These are phyloP conservation scores for Clonostachys chloroleuca DNA, from an alignment of 2,329 filamentous ascomycete genomes.

Conservation along the genomic window DNA sequence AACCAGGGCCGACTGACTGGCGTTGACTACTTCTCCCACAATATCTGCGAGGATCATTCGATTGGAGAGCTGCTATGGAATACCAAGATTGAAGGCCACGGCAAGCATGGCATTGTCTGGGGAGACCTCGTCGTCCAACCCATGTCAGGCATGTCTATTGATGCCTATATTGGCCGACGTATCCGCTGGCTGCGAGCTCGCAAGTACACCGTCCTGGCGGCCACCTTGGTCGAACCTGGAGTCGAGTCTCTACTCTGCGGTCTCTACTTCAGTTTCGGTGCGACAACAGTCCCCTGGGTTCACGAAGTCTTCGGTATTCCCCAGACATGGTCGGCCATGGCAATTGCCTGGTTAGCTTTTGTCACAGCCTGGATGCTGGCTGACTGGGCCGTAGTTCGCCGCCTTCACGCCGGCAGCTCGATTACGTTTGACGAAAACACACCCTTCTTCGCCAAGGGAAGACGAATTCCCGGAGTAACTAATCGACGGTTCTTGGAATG, in stretches of 20 bases:
- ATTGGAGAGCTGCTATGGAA: slow-evolving; percentile 92
- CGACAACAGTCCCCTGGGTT: slow-evolving; percentile 69
- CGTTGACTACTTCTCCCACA: slow-evolving; percentile 89
- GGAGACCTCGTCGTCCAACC: slow-evolving; percentile 90
- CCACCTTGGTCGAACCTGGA: slow-evolving; percentile 88
- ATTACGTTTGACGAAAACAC: slow-evolving; percentile 55
- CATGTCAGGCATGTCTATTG: slow-evolving; percentile 73
- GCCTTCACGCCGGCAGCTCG: slow-evolving; percentile 68
- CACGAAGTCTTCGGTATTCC: slow-evolving; percentile 45
- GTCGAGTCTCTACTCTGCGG: slow-evolving; percentile 87
- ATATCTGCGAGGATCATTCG: slow-evolving; percentile 96
- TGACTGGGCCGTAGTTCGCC: slow-evolving; percentile 70
- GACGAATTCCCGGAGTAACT: slow-evolving; percentile 5
- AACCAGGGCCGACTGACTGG: slow-evolving; percentile 50
- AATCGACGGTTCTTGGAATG: slow-evolving; percentile 63
- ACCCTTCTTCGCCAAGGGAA: slow-evolving; percentile 64
- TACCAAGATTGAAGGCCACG: slow-evolving; percentile 55
- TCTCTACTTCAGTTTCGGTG: slow-evolving; percentile 71
- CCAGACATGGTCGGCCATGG: slow-evolving; percentile 65
- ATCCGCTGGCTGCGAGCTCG: slow-evolving; percentile 88
- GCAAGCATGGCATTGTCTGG: slow-evolving; percentile 78
- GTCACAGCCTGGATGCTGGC: slow-evolving; percentile 67
- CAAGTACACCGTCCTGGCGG: slow-evolving; percentile 87
- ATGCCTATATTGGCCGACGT: slow-evolving; percentile 73
- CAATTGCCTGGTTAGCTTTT: slow-evolving; percentile 59